phyloP scores from a whole-genome alignment of 352 stramenopile genomes.

The Phytophthora podocarpi region DNA sequence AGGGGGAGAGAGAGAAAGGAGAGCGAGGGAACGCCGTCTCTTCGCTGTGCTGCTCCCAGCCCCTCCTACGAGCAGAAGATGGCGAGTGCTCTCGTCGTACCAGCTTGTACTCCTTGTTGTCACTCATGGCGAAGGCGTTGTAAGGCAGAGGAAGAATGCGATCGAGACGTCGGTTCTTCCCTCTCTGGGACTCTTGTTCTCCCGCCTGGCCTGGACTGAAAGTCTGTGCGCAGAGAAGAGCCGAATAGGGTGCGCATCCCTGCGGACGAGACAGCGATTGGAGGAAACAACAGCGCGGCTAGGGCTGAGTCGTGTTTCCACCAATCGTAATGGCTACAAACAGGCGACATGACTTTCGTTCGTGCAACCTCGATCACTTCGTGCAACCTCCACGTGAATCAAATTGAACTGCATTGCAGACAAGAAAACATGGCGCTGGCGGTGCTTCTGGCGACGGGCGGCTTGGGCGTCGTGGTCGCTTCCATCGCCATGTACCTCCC shows the following conservation, averaged over 20 bases:
- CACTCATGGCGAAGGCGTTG: slow-evolving; percentile 41
- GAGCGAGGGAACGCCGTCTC: neutral
- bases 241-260: slow-evolving; percentile 6
- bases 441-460: slow-evolving; percentile 15
- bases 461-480: slow-evolving; percentile 13
- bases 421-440: slow-evolving; percentile 19
- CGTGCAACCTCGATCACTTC: slow-evolving; percentile 12
- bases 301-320: slow-evolving; percentile 21
- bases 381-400: neutral
- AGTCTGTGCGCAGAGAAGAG: slow-evolving; percentile 28
- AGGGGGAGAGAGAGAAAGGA: slow-evolving; percentile 4
- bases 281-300: slow-evolving; percentile 15
- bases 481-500: slow-evolving; percentile 33
- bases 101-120: slow-evolving; percentile 88
- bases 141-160: slow-evolving; percentile 14
- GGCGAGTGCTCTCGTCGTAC: slow-evolving; percentile 30
- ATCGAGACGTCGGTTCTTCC: slow-evolving; percentile 13
- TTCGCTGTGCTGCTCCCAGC: neutral
- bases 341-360: slow-evolving; percentile 15
- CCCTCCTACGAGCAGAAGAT: neutral
- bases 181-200: slow-evolving; percentile 36
- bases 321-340: slow-evolving; percentile 34
- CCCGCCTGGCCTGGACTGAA: slow-evolving; percentile 31
- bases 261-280: slow-evolving; percentile 16
- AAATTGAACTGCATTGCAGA: neutral